These are phyloP conservation scores for Naematelia encephala DNA, from an alignment of 768 basidiomycete species.

Conservation along the genomic window DNA sequence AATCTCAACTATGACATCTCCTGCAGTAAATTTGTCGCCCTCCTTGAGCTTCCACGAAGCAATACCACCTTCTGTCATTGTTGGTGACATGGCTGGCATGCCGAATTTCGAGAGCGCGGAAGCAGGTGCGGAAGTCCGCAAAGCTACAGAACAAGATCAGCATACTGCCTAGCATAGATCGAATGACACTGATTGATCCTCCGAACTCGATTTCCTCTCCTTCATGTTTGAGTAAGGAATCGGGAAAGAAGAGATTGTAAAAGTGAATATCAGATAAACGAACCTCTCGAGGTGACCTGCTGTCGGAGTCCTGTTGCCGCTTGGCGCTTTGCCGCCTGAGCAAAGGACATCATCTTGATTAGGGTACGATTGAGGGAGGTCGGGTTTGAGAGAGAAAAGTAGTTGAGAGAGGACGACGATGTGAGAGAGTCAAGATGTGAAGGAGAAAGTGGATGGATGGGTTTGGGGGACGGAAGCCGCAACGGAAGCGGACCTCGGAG, in stretches of 20 bases:
- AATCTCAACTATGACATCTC: constrained; percentile 94
- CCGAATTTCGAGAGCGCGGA: constrained; percentile 79
- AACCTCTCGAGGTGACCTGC: constrained; percentile 32
- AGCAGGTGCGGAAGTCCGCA: constrained; percentile 76
- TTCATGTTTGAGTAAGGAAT: background rate
- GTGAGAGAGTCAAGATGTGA: background rate
- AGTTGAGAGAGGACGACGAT: background rate
- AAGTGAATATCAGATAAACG: constrained; percentile 6
- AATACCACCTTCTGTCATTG: constrained; percentile 99
- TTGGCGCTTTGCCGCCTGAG: constrained; percentile 38
- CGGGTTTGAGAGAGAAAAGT: background rate
- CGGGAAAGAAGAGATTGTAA: background rate
- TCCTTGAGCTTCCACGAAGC: constrained; percentile 96
- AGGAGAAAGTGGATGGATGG: background rate
- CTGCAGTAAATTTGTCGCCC: constrained; percentile 80
- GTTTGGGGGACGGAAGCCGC: background rate
- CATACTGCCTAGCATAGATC: background rate
- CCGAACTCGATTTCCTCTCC: background rate
- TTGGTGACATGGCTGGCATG: constrained; percentile 99
- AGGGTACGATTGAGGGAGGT: background rate
- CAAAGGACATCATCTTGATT: constrained; percentile 39
- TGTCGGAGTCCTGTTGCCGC: constrained; percentile 29
- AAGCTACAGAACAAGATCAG: constrained; percentile 55
- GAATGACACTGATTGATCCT: background rate
- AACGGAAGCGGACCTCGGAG: background rate